Evolutionary conservation across 768 basidiomycete species (phyloP).

Genomic region (Mycena olivaceomarginata): DNA sequence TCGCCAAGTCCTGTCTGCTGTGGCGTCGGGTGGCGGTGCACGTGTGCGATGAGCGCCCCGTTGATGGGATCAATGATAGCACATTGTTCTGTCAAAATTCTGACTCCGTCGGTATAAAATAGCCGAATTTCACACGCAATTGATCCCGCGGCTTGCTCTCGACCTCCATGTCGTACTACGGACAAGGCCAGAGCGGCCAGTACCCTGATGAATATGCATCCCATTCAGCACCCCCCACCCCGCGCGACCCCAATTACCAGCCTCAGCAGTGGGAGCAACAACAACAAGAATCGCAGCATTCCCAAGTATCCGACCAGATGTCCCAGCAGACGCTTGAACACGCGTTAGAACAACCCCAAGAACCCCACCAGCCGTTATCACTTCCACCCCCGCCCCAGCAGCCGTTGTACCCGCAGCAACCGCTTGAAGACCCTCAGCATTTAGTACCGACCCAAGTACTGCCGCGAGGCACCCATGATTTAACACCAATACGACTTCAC

Average conservation of each 20-base stretch:
- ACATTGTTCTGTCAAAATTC: constrained; percentile 1
- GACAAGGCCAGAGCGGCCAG: constrained; percentile 36
- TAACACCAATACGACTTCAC: constrained; percentile 56
- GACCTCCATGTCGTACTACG: constrained; percentile 69
- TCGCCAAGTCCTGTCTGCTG: no score
- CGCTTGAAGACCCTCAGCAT: constrained; percentile 41
- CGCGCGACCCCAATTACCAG: constrained; percentile 57
- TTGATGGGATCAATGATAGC: not conserved
- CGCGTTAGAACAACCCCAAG: constrained; percentile 35
- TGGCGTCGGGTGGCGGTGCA: constrained; percentile 1
- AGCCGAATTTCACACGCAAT: constrained; percentile 16
- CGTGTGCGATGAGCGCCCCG: constrained; percentile 24
- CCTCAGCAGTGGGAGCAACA: constrained; percentile 55
- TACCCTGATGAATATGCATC: constrained; percentile 62
- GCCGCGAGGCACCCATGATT: constrained; percentile 48
- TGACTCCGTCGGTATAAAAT: constrained; percentile 57
- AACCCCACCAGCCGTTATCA: constrained; percentile 22
- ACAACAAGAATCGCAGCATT: constrained; percentile 50
- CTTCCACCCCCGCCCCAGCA: constrained; percentile 20
- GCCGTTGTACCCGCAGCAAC: constrained; percentile 40
- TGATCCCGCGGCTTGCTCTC: constrained; percentile 51
- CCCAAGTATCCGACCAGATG: constrained; percentile 31
- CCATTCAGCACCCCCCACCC: constrained; percentile 69
- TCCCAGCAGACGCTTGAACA: constrained; percentile 36
- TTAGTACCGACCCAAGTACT: constrained; percentile 54